phyloP scores from a whole-genome alignment of 2,329 filamentous ascomycete genomes.

The Claviceps pusilla region DNA sequence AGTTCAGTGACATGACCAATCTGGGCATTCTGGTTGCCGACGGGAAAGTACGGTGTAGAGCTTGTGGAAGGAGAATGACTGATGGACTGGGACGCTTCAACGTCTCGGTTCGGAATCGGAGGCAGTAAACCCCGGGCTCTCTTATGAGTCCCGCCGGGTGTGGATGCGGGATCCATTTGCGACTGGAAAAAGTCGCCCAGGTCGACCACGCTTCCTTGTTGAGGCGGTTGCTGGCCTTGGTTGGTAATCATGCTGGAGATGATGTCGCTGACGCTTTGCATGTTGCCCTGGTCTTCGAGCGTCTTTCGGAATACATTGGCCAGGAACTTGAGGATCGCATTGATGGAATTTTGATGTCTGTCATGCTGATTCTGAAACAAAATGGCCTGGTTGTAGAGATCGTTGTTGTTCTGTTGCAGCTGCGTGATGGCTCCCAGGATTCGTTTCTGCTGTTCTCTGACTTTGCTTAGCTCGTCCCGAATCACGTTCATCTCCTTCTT shows the following conservation, averaged over 20 bases:
- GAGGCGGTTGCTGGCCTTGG: slow-evolving; percentile 29
- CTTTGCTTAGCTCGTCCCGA: slow-evolving; percentile 62
- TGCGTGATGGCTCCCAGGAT: slow-evolving; percentile 72
- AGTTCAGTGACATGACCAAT: slow-evolving; percentile 47
- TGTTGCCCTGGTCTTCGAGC: slow-evolving; percentile 56
- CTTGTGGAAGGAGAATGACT: slow-evolving; percentile 17
- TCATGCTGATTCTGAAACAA: slow-evolving; percentile 85
- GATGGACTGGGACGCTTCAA: slow-evolving; percentile 11
- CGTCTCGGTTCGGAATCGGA: slow-evolving; percentile 31
- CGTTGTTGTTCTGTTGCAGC: slow-evolving; percentile 71
- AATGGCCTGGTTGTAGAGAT: slow-evolving; percentile 74
- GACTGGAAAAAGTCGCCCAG: slow-evolving; percentile 42
- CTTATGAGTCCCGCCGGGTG: slow-evolving; percentile 31
- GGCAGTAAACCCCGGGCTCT: slow-evolving; percentile 39
- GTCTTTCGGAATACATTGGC: slow-evolving; percentile 94
- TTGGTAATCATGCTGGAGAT: slow-evolving; percentile 60
- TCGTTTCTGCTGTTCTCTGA: slow-evolving; percentile 73
- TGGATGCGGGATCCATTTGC: slow-evolving; percentile 23
- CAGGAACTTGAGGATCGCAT: slow-evolving; percentile 92
- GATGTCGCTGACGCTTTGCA: slow-evolving; percentile 69
- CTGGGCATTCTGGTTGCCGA: slow-evolving; percentile 23
- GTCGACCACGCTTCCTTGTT: slow-evolving; percentile 44
- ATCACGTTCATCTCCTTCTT: slow-evolving; percentile 65
- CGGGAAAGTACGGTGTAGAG: slow-evolving; percentile 13
- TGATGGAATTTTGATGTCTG: slow-evolving; percentile 96